These are phyloP conservation scores for Pyrenula aspistea DNA, from an alignment of 495 filamentous ascomycete species.

Conservation along the genomic window DNA sequence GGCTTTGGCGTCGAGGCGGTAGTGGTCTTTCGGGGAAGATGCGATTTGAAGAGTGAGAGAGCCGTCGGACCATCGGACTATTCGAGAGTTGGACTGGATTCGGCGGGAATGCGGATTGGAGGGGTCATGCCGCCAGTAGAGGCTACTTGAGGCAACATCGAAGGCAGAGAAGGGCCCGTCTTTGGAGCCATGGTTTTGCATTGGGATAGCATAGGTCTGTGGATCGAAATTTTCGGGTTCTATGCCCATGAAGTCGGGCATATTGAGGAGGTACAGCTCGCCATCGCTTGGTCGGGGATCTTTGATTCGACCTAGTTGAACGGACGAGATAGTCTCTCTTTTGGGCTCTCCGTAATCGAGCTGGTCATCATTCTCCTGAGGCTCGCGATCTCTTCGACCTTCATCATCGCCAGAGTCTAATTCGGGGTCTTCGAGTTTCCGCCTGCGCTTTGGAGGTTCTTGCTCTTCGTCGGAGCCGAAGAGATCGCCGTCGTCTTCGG, in stretches of 20 bases:
- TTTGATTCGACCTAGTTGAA: constrained; percentile 50
- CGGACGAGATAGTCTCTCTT: constrained; percentile 41
- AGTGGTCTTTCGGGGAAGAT: constrained; percentile 62
- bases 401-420: constrained; percentile 73
- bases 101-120: constrained; percentile 30
- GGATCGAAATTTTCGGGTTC: constrained; percentile 63
- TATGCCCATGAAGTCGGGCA: constrained; percentile 70
- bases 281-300: constrained; percentile 62
- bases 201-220: constrained; percentile 56
- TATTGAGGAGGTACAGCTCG: constrained; percentile 51
- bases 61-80: constrained; percentile 76
- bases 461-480: constrained; percentile 43
- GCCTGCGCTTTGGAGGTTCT: constrained; percentile 12
- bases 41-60: constrained; percentile 70
- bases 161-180: constrained; percentile 40
- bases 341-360: constrained; percentile 23
- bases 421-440: constrained; percentile 58
- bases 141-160: constrained; percentile 51
- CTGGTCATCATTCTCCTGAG: constrained; percentile 23
- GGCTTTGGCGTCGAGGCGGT: constrained; percentile 61
- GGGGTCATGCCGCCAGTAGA: constrained; percentile 62
- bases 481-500: constrained; percentile 45
- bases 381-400: constrained; percentile 40
- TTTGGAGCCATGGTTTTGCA: constrained; percentile 37
- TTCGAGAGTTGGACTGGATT: constrained; percentile 63